Evolutionary conservation across 2,329 filamentous ascomycete species (phyloP), one percentile per base, ranked within the genome.

Genomic region (Botryotinia narcissicola): DNA sequence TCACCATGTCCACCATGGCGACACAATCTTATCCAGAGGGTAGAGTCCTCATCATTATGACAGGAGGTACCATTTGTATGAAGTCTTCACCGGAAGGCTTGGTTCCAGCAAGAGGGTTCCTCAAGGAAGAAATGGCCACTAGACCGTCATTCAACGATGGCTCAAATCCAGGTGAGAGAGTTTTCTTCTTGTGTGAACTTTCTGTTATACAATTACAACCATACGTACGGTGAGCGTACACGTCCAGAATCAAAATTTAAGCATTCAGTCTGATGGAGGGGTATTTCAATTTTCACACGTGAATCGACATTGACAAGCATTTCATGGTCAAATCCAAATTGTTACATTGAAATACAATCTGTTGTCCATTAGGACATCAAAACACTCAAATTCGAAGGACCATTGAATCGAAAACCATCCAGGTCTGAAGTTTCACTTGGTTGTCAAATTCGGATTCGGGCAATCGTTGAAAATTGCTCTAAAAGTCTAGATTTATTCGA

Each of bases 1-100:
- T 51, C 48, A 51, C 48, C n/a, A 57, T 57, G 14, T 16, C 51
- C 37, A 29, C n/a, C 51, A 73, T 73, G 66, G 66, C 59, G 40
- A 71, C 61, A 72, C 73, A 74, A 78, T 40, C 61, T 48, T 78
- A 78, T 51, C 87, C 87, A 37, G 90, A 92, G 78, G 87, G 88
- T 32, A 84, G 89, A 66, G 88, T 93, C 16, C 83, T 93, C 74
- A 89, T 81, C 51, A 88, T 93, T 78, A 92, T 92, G 84, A 93
- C 91, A 14, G 86, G 88, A 25, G 88, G 88, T 14, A 90, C 88
- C 4, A 93, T 93, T 76, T 93, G 90, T 81, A 93, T 93, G 91
- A 86, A 86, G 78, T 86, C 85, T 66, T 90, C 90, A n/a, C 85
- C 87, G 35, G 85, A 91, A 70, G 91, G 91, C 0, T 86, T 92